Conservation (phyloP, 352 stramenopile genomes). For the Pythium myriotylum region DNA sequence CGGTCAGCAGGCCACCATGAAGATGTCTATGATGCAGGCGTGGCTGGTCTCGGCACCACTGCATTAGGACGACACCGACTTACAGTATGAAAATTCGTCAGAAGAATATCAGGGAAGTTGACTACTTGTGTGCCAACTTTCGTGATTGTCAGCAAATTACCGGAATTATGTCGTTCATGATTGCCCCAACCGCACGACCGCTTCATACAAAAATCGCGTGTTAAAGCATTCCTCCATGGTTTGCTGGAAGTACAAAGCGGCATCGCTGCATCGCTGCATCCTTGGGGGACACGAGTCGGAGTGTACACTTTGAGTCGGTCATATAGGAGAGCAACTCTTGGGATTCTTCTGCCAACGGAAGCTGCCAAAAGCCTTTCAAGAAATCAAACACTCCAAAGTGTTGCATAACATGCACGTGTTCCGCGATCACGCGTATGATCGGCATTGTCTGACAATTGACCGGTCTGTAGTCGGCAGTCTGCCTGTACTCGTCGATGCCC, state of each 20-base stretch:
- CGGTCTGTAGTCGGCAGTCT: neutral
- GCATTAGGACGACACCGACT: no score
- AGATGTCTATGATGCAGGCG: no score
- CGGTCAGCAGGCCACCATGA: no score
- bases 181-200: no score
- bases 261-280: conserved; percentile 22
- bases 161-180: no score
- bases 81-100: no score
- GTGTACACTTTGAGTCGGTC: conserved; percentile 30
- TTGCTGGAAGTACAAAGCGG: conserved; percentile 23
- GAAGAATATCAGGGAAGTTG: no score
- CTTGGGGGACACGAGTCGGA: conserved; percentile 27
- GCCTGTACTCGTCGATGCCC: conserved; percentile 1
- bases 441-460: neutral
- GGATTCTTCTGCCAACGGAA: conserved; percentile 22
- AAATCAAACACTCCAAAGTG: conserved; percentile 1
- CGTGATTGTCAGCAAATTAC: no score
- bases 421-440: conserved; percentile 1
- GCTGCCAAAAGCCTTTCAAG: conserved; percentile 23
- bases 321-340: conserved; percentile 31
- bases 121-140: no score
- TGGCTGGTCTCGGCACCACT: no score
- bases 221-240: conserved; percentile 17
- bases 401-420: neutral
- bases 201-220: no score